A percentile compares a stretch with the other conserved stretches of the same genome.
phyloP scores from a whole-genome alignment of 2,329 filamentous ascomycete genomes.

The Neofusicoccum umdonicola region DNA sequence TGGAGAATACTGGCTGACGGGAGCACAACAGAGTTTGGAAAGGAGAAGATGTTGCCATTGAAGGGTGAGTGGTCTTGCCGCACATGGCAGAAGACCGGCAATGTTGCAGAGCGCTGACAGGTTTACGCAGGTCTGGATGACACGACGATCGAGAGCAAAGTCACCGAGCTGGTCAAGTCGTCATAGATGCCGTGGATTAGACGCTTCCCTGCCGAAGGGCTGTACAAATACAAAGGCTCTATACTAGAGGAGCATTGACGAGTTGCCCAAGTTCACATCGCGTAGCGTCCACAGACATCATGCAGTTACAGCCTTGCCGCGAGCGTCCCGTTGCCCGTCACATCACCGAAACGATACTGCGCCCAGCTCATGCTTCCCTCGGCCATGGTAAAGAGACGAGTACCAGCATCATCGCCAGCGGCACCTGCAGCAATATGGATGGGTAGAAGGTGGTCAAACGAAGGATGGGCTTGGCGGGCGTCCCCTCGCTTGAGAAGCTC shows the following conservation, averaged over 20 bases:
- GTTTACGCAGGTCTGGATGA: constrained; percentile 58
- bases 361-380: constrained; percentile 57
- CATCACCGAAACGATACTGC: constrained; percentile 52
- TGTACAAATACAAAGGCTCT: constrained; percentile 12
- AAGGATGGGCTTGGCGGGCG: constrained; percentile 62
- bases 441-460: constrained; percentile 61
- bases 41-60: constrained; percentile 64
- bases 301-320: background rate
- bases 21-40: constrained; percentile 56
- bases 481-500: constrained; percentile 42
- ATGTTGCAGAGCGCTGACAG: constrained; percentile 17
- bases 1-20: background rate
- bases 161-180: constrained; percentile 60
- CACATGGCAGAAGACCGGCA: background rate
- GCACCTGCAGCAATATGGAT: constrained; percentile 57
- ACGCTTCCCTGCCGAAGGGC: background rate
- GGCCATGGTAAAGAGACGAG: constrained; percentile 47
- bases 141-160: constrained; percentile 67
- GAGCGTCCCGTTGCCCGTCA: constrained; percentile 3
- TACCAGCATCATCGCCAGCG: constrained; percentile 48
- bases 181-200: constrained; percentile 10
- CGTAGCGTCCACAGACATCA: background rate
- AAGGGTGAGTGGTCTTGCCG: constrained; percentile 46
- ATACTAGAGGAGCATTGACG: background rate
- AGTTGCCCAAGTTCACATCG: background rate